Conservation (phyloP, 78 protist genomes). For the Dictyostelium firmibasis region DNA sequence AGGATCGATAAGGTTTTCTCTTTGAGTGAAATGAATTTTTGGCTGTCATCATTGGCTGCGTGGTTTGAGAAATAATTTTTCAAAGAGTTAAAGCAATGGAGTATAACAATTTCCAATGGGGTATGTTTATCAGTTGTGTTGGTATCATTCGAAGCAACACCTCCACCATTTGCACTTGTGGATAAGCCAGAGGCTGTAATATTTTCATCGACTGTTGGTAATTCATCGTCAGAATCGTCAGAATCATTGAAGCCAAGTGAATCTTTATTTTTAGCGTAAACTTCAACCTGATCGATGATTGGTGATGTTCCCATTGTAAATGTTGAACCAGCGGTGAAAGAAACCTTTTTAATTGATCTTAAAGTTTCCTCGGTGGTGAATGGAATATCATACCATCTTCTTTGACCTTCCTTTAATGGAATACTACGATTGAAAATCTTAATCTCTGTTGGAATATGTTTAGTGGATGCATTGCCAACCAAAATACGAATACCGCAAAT, state of each 20-base stretch:
- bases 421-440: constrained; percentile 35
- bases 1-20: neutral
- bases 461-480: constrained; percentile 62
- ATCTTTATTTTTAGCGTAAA: constrained; percentile 59
- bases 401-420: neutral
- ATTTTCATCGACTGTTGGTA: neutral
- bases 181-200: neutral
- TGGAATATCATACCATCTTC: constrained; percentile 86
- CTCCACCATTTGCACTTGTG: neutral
- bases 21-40: neutral
- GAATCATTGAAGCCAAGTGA: constrained; percentile 52
- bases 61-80: constrained; percentile 29
- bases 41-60: neutral
- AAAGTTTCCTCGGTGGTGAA: constrained; percentile 75
- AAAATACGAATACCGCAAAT: constrained; percentile 83
- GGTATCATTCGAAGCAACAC: neutral
- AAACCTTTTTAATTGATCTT: constrained; percentile 33
- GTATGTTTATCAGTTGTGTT: neutral
- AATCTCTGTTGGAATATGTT: constrained; percentile 68
- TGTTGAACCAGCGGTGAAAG: neutral
- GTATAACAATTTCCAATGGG: constrained; percentile 15
- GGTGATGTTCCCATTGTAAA: constrained; percentile 45
- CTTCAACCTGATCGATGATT: constrained; percentile 80
- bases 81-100: constrained; percentile 6
- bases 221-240: neutral